These are phyloP conservation scores for Borealophlyctis nickersoniae DNA, from an alignment of 192 early-diverging fungal species.

Conservation along the genomic window DNA sequence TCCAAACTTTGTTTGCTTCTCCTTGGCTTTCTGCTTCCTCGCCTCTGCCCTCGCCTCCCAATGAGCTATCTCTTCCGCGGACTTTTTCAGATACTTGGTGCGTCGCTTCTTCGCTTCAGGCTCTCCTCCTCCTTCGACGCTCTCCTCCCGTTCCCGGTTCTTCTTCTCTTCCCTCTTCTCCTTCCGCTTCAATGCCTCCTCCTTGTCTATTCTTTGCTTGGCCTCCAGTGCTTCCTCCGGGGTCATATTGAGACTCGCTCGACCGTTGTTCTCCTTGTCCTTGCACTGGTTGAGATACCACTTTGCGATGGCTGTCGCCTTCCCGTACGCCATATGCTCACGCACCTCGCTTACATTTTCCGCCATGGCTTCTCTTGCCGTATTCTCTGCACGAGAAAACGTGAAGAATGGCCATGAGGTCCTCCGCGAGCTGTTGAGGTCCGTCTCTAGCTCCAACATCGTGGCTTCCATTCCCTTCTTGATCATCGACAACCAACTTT, in stretches of 20 bases:
- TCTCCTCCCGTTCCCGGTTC: background rate
- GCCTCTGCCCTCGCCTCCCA: slow-evolving; percentile 6
- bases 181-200: background rate
- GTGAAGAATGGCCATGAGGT: slow-evolving; percentile 16
- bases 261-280: background rate
- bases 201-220: background rate
- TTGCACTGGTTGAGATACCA: slow-evolving; percentile 18
- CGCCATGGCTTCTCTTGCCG: slow-evolving; percentile 16
- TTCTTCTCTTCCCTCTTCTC: slow-evolving; percentile 10
- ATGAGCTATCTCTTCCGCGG: background rate
- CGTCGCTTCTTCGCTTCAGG: slow-evolving; percentile 3
- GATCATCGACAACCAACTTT: slow-evolving; percentile 10
- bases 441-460: no score
- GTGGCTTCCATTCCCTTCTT: no score
- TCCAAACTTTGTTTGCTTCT: background rate
- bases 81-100: background rate
- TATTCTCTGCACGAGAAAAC: slow-evolving; percentile 21
- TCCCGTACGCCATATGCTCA: slow-evolving; percentile 7
- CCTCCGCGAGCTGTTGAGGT: slow-evolving; percentile 20
- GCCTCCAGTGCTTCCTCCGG: background rate
- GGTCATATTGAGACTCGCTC: background rate
- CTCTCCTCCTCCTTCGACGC: background rate
- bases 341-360: slow-evolving; percentile 10
- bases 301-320: slow-evolving; percentile 11
- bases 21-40: background rate